Percentiles rank a stretch among this genome's conserved stretches.
Conservation (phyloP, 331 rosid species). For the Pyrus hybrid region DNA sequence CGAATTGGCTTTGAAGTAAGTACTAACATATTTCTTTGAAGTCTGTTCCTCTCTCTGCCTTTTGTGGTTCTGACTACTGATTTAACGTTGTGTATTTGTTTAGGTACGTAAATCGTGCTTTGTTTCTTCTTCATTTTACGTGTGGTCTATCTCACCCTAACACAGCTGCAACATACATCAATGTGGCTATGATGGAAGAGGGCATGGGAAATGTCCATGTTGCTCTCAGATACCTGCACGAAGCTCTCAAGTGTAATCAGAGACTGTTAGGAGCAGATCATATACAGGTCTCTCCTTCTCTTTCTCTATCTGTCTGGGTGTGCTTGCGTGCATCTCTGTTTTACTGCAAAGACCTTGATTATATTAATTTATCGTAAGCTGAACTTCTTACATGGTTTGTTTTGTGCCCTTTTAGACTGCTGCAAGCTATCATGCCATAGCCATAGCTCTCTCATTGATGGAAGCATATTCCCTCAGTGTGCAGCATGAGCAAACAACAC, state of each 20-base stretch:
- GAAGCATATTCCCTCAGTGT: conserved; percentile 93
- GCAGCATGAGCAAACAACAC: conserved; percentile 96
- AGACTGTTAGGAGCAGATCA: conserved; percentile 92
- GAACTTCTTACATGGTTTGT: background rate
- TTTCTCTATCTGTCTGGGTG: background rate
- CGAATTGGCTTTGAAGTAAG: conserved; percentile 94
- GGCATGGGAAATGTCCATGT: conserved; percentile 95
- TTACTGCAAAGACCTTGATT: background rate
- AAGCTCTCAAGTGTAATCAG: conserved; percentile 96
- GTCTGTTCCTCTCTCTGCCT: background rate
- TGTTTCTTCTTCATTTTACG: conserved; percentile 90
- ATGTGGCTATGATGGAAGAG: conserved; percentile 99
- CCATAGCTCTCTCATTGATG: conserved; percentile 98
- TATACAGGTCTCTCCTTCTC: conserved; percentile 56
- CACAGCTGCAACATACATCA: conserved; percentile 96
- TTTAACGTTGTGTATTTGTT: conserved; percentile 7
- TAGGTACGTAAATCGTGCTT: conserved; percentile 94
- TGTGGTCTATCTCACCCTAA: conserved; percentile 96
- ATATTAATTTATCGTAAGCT: background rate
- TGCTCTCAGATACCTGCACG: conserved; percentile 93
- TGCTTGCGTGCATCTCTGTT: background rate
- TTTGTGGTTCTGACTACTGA: conserved; percentile 9
- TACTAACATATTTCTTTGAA: background rate
- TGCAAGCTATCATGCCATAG: conserved; percentile 97
- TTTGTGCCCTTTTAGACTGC: conserved; percentile 58